Evolutionary conservation across 345 rosid species (phyloP), one percentile per base, ranked within the genome.

Genomic region (Salix caprea): DNA sequence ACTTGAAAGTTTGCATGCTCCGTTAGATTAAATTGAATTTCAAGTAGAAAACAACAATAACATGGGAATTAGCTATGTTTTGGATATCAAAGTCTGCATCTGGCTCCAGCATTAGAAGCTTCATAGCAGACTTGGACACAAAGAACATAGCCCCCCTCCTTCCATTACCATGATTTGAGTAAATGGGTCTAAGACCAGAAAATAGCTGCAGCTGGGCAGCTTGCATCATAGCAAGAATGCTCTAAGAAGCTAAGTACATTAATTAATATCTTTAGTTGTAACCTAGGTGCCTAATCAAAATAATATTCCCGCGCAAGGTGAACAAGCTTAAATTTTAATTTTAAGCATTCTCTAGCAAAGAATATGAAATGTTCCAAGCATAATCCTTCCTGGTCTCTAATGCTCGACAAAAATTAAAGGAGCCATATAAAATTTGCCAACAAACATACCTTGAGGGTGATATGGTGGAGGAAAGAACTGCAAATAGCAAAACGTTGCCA

Each of bases 381-480:
- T 13, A 7, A 72, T 28, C 56, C 36, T 62, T 67, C 24, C 56
- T 15, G 61, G 44, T 37, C 61, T 42, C 60, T 56, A 54, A 54
- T 68, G 40, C 7, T 58, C 40, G 30, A 12, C 42, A 23, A 72
- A 13, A 28, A 24, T 5, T 2, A 11, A 50, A 44, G 60, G 44
- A 70, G 58, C 28, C 28, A 7, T 37, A 50, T 64, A 30, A 71
- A n/a, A 69, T 28, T 36, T 72, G 48, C 44, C 28, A 6, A 7
- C 73, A 65, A 74, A 69, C 72, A 24, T 70, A 90, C 94, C 90
- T 80, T 90, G 78, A 26, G 81, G 76, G 77, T 90, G 79, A 77
- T 89, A 81, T 7, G 97, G 97, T 32, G 90, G 90, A 4, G 97
- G 92, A 36, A 90, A 91, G 84, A 91, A 90, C 71, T 90, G 96